Base-by-base conservation (phyloP, 2,329 filamentous ascomycete genomes). In the Epichloe coenophiala region DNA sequence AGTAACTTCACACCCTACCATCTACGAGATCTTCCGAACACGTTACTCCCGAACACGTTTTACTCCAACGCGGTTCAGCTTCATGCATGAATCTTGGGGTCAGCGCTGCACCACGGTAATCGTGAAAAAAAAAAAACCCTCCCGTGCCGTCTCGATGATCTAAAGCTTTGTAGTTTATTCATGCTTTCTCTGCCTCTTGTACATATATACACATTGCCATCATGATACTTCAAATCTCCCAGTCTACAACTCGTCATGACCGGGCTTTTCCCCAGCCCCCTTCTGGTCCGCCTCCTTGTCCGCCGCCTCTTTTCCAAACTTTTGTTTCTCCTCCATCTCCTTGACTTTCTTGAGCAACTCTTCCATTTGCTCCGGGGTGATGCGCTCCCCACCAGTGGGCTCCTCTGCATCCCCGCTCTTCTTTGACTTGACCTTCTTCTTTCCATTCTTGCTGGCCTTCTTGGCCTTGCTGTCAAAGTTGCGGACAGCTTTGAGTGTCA, bases 401-500 rank as follows among this genome's bases (percentile, higher is more conserved):
- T 66, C 61, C 40, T 68, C 61, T 21, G 67, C 57, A 53, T 65
- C 45, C 53, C 65, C 61, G 55, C 59, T 57, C 51, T 60, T 61
- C 53, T 64, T 64, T 9, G 63, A 60, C 56, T 71, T 69, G 53
- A 65, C 59, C 56, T 63, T 65, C 56, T 62, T 66, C 58, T 59
- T 63, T 55, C 45, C 66, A 64, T 47, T 51, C 48, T 55, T 55
- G 33, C 48, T 71, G 31, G 68, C 62, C 55, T 64, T 68, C 58
- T 69, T 65, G 42, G 65, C 63, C 62, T 69, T 69, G 31, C 61
- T 63, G 58, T 70, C 68, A 50, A 68, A 64, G 49, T 63, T 61
- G 64, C 72, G 75, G 59, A 84, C 78, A 51, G 78, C 78, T 71
- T 81, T 84, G 71, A 84, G 78, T 50, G 88, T 76, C 46, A 90